These are phyloP conservation scores for Leishmania braziliensis DNA, from an alignment of 208 protist species.

Conservation along the genomic window DNA sequence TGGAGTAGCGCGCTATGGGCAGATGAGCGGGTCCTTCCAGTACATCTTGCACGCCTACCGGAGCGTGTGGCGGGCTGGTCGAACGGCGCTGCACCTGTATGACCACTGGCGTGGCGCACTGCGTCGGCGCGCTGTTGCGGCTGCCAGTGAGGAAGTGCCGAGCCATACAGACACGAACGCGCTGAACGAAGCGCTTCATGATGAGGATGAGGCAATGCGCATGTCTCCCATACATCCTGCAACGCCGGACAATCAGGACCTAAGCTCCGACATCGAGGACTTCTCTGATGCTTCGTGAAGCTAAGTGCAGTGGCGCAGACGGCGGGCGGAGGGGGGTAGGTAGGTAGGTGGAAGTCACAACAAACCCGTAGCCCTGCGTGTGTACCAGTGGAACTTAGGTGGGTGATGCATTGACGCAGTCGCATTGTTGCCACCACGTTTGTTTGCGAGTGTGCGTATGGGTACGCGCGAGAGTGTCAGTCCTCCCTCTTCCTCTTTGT, in stretches of 20 bases:
- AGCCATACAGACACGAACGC: neutral
- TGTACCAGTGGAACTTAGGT: neutral
- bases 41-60: slow-evolving; percentile 69
- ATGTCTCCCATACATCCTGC: neutral
- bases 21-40: slow-evolving; percentile 50
- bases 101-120: slow-evolving; percentile 87
- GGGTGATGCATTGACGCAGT: neutral
- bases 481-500: neutral
- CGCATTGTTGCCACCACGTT: neutral
- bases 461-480: neutral
- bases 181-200: neutral
- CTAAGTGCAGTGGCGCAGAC: neutral
- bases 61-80: slow-evolving; percentile 55
- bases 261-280: slow-evolving; percentile 38
- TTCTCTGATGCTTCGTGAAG: slow-evolving; percentile 7
- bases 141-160: slow-evolving; percentile 14
- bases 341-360: neutral
- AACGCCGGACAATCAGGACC: neutral
- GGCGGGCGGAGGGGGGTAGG: neutral
- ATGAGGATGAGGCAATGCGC: neutral
- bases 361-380: neutral
- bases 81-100: slow-evolving; percentile 69
- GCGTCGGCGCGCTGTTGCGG: slow-evolving; percentile 35
- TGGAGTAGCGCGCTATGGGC: slow-evolving; percentile 67
- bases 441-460: neutral